A percentile compares a stretch with the other conserved stretches of the same genome.
Conservation (phyloP, 805 yeast species). For the Wickerhamomyces queroliae region DNA sequence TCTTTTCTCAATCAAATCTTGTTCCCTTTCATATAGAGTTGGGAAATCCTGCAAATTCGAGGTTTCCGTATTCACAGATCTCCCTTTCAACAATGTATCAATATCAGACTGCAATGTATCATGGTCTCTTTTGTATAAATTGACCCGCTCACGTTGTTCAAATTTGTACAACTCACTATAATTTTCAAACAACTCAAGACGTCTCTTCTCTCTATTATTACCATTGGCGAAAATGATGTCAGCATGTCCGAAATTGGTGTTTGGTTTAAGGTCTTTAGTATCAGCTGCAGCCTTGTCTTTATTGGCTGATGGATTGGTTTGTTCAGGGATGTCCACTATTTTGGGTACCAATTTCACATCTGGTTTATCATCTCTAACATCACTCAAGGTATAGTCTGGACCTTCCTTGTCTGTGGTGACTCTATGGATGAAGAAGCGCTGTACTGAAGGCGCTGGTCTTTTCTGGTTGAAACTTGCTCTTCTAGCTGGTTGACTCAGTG, state of each 20-base stretch:
- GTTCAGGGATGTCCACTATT: background rate
- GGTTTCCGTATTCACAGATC: constrained; percentile 3
- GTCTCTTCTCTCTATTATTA: constrained; percentile 22
- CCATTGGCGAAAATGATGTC: constrained; percentile 24
- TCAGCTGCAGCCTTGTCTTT: too few species aligned
- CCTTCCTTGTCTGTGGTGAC: background rate
- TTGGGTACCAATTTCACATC: background rate
- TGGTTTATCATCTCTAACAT: background rate
- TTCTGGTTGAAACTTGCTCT: too few species aligned
- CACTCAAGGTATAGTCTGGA: background rate
- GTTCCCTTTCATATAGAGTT: constrained; percentile 11
- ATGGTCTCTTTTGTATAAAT: constrained; percentile 5
- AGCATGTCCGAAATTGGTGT: constrained; percentile 1
- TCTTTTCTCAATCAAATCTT: constrained; percentile 27
- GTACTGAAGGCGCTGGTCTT: background rate
- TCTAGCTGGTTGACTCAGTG: too few species aligned
- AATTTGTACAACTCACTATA: constrained; percentile 13
- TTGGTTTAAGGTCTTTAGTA: background rate
- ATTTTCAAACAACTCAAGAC: constrained; percentile 20
- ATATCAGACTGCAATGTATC: constrained; percentile 1
- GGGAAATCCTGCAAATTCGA: constrained; percentile 2
- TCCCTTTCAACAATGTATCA: background rate
- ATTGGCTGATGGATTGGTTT: too few species aligned
- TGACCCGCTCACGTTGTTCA: constrained; percentile 11
- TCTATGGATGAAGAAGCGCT: constrained; percentile 5